Evolutionary conservation across 2,329 filamentous ascomycete genomes (phyloP), one percentile per base, ranked within the genome.

Genomic region (Aspergillus caelatus): DNA sequence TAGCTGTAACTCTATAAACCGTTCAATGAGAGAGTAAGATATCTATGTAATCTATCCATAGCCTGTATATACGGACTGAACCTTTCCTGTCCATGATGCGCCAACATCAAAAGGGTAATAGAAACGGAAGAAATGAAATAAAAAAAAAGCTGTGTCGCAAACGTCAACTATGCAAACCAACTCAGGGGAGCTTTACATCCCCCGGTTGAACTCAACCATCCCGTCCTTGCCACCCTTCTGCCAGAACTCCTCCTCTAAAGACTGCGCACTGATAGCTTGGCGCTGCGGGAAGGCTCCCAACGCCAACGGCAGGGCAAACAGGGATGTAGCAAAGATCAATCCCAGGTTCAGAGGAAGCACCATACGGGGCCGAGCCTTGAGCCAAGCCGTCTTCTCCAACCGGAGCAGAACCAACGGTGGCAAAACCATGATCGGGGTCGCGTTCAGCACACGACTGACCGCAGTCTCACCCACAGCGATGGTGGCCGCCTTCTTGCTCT

Each of bases 401-500:
- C 89, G 85, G 58, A 98, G 91, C 60, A 99, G 85, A 28, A 96
- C 81, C 75, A 99, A 83, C 26, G 95, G 93, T 48, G 95, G 95
- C 53, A 99, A 84, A 16, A 96, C 93, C 95, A 99, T 99, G 81
- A 99, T 95, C 12, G 95, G 95, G 14, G 92, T 96, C 65, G 93
- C 91, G 79, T 98, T 99, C 72, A 98, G 84, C 64, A 98, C 94
- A 64, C 95, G 88, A 70, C 91, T 95, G 53, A 96, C 82, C 2
- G 95, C 95, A 55, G 95, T 99, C 83, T 99, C 94, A 65, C 89
- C 91, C 1, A 99, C 95, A 12, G 95, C 95, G 23, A 98, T 79
- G 32, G 89, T 91, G 12, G 95, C 95, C 1, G 95, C 95, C 76
- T 90, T 93, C 77, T 90, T 91, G 77, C 90, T 94, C 84, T 92